Base-by-base conservation (phyloP, 192 early-diverging fungal genomes). In the Rhizoclosmatium sp. region DNA sequence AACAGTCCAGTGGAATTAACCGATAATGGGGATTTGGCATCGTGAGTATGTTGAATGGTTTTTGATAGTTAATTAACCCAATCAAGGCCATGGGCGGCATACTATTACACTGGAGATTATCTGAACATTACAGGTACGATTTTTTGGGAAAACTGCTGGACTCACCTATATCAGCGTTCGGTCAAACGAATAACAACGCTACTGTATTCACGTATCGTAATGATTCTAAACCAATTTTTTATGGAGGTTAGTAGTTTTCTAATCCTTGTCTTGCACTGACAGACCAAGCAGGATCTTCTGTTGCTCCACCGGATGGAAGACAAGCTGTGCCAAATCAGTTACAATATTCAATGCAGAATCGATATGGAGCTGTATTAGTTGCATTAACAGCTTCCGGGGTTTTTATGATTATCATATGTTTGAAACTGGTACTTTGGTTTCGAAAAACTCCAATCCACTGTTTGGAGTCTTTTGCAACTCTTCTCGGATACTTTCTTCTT, bases 271-370 rank as follows among this genome's bases (percentile, higher is more conserved):
- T 65, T 31, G 14, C 4, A 65, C 40, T 65, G 9, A 65, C 62
- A 31, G n/a, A 19, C 14, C 39, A n/a, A n/a, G 46, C 66, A 68
- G 66, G 66, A 14, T 68, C 66, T 12, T 46, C 66, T 10, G 46
- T 68, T 47, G 41, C 66, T 9, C 66, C 66, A 47, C 45, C 41
- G 19, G 66, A 68, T 47, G 66, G 66, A 65, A 54, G 31, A 31
- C 31, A 31, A 31, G 31, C 31, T 31, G 31, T 31, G 31, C 31
- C 31, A 31, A 31, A 31, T 31, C 31, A 31, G 31, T 31, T 31
- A 31, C 31, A 31, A 31, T 0, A 31, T 31, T 31, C 31, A 31
- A 31, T 31, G 31, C 31, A 31, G 31, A 31, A 31, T 31, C 31
- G 31, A 31, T 31, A 31, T 31, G 31, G 31, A 31, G 31, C 31